phyloP scores from a whole-genome alignment of 2,329 filamentous ascomycete genomes.

The Curvularia eragrostidis region DNA sequence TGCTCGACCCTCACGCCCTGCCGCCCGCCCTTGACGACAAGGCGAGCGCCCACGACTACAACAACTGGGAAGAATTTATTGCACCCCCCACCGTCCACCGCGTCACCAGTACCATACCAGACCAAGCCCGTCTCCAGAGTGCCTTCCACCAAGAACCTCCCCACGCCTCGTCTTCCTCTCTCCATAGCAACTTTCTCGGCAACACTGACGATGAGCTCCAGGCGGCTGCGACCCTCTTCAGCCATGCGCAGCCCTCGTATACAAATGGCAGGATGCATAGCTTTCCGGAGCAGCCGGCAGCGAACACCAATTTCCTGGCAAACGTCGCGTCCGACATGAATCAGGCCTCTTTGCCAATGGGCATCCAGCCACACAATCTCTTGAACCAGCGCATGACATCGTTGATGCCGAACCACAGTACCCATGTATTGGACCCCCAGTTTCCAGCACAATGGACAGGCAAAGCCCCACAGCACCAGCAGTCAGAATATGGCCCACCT shows the following conservation, averaged over 20 bases:
- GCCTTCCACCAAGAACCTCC: slow-evolving; percentile 34
- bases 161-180: slow-evolving; percentile 20
- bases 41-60: slow-evolving; percentile 33
- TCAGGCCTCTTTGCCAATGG: slow-evolving; percentile 23
- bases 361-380: slow-evolving; percentile 34
- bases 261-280: slow-evolving; percentile 28
- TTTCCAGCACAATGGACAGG: slow-evolving; percentile 39
- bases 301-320: slow-evolving; percentile 7
- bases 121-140: slow-evolving; percentile 41
- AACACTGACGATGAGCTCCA: slow-evolving; percentile 43
- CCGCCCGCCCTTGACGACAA: slow-evolving; percentile 28
- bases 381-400: slow-evolving; percentile 41
- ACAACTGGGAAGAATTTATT: slow-evolving; percentile 37
- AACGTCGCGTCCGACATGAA: slow-evolving; percentile 13
- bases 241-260: slow-evolving; percentile 39
- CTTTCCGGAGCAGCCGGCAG: slow-evolving; percentile 26
- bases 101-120: slow-evolving; percentile 45
- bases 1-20: slow-evolving; percentile 24
- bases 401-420: slow-evolving; percentile 38
- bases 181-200: slow-evolving; percentile 25
- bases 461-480: slow-evolving; percentile 28
- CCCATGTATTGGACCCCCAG: slow-evolving; percentile 39
- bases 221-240: slow-evolving; percentile 43
- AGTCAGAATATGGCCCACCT: slow-evolving; percentile 27
- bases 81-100: slow-evolving; percentile 44